phyloP scores from a whole-genome alignment of 2,329 filamentous ascomycete genomes.

The Aplosporella prunicola region DNA sequence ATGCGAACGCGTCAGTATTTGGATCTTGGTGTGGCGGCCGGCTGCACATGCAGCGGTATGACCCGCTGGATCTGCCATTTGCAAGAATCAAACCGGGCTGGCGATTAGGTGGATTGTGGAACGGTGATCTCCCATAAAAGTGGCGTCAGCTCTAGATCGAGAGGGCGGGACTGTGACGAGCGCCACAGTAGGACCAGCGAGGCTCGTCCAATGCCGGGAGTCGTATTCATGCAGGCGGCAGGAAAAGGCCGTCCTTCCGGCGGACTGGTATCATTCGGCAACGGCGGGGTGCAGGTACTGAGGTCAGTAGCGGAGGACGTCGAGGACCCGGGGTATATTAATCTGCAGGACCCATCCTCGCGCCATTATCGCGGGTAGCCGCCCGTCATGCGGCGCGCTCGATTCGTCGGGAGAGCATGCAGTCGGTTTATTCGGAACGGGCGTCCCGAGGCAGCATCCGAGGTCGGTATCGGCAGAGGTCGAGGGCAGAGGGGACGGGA shows the following conservation, averaged over 20 bases:
- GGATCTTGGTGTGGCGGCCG: too few species aligned
- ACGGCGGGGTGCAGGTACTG: slow-evolving; percentile 9
- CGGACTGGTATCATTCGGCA: slow-evolving; percentile 6
- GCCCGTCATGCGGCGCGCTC: not conserved
- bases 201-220: too few species aligned
- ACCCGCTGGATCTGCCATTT: slow-evolving; percentile 7
- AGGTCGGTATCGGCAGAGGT: not conserved
- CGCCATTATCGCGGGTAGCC: too few species aligned
- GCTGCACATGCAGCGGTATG: too few species aligned
- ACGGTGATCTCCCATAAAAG: slow-evolving; percentile 8
- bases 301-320: not conserved
- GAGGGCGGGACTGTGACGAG: slow-evolving; percentile 5
- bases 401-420: not conserved
- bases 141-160: slow-evolving; percentile 7
- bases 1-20: too few species aligned
- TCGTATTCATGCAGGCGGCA: slow-evolving; percentile 2
- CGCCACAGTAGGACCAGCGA: slow-evolving; percentile 3
- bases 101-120: too few species aligned
- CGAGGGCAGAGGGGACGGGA: not conserved
- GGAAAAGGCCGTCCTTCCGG: slow-evolving; percentile 5
- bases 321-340: too few species aligned
- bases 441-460: not conserved
- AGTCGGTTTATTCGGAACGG: not conserved
- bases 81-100: slow-evolving; percentile 8
- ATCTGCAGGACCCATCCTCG: too few species aligned